Evolutionary conservation across 2,329 filamentous ascomycete genomes (phyloP).

Genomic region (Alternaria metachromatica): DNA sequence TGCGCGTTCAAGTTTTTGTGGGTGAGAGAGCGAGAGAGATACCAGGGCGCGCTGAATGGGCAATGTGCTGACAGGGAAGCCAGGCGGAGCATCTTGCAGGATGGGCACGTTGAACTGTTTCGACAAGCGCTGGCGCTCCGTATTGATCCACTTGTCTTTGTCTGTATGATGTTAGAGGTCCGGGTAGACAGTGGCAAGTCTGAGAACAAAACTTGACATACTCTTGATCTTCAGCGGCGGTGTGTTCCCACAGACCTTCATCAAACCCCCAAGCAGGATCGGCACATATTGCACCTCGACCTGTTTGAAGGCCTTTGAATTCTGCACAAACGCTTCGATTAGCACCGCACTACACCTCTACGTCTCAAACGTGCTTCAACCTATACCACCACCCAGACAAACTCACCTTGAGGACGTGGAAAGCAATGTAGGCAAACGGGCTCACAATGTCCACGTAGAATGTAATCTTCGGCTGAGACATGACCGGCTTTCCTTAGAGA

Average conservation of each 20-base stretch:
- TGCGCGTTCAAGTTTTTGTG: slow-evolving; percentile 50
- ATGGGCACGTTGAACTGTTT: slow-evolving; percentile 63
- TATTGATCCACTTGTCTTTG: slow-evolving; percentile 64
- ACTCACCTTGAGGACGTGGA: slow-evolving; percentile 61
- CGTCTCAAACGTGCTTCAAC: neutral
- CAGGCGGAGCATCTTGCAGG: slow-evolving; percentile 50
- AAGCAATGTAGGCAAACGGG: slow-evolving; percentile 67
- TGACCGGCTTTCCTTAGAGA: slow-evolving; percentile 23
- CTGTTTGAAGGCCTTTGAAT: slow-evolving; percentile 62
- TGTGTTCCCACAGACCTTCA: slow-evolving; percentile 62
- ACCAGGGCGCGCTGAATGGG: slow-evolving; percentile 60
- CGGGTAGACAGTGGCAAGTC: neutral
- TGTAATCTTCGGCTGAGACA: slow-evolving; percentile 60
- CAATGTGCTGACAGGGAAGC: slow-evolving; percentile 63
- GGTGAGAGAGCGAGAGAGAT: slow-evolving; percentile 54
- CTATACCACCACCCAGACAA: neutral
- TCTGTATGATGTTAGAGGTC: slow-evolving; percentile 50
- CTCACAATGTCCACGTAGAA: slow-evolving; percentile 66
- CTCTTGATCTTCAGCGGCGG: slow-evolving; percentile 64
- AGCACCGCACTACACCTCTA: neutral
- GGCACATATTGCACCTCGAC: slow-evolving; percentile 64
- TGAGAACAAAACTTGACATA: slow-evolving; percentile 34
- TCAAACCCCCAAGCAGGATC: slow-evolving; percentile 65
- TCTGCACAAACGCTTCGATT: slow-evolving; percentile 45
- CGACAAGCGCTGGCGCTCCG: slow-evolving; percentile 63